Conservation (phyloP, 208 protist species). For the Novymonas esmeraldas region DNA sequence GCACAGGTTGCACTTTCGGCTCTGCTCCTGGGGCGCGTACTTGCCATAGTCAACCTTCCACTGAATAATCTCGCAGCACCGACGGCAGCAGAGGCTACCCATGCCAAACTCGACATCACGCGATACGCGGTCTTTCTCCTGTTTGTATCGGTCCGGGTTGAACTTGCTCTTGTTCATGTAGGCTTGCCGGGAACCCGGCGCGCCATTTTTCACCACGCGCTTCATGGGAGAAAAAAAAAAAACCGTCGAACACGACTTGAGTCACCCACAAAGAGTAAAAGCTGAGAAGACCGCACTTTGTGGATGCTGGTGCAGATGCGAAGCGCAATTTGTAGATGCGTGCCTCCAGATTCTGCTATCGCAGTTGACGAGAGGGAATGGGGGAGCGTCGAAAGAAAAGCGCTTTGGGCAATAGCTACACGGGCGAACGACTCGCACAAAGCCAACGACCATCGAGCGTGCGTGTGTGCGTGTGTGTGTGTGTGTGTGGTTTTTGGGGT, state of each 20-base stretch:
- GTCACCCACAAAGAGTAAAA: too few relatives aligned
- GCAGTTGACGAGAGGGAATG: too few relatives aligned
- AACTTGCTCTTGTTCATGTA: slow-evolving; percentile 81
- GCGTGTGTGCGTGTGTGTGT: too few relatives aligned
- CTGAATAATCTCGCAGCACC: slow-evolving; percentile 87
- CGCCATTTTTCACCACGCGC: slow-evolving; percentile 45
- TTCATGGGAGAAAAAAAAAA: slow-evolving; percentile 26
- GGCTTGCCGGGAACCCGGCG: slow-evolving; percentile 51
- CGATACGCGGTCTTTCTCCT: slow-evolving; percentile 67
- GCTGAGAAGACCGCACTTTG: too few relatives aligned
- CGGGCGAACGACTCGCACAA: too few relatives aligned
- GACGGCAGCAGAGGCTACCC: slow-evolving; percentile 80
- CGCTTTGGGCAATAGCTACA: too few relatives aligned
- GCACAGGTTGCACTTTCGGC: slow-evolving; percentile 78
- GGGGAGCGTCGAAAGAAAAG: too few relatives aligned
- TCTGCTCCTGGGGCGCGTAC: slow-evolving; percentile 58
- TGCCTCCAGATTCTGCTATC: too few relatives aligned
- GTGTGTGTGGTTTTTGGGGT: too few relatives aligned
- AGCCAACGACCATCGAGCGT: too few relatives aligned
- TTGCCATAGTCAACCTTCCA: slow-evolving; percentile 92
- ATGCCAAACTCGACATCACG: slow-evolving; percentile 39
- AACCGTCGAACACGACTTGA: background rate
- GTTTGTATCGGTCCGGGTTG: slow-evolving; percentile 79
- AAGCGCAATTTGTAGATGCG: too few relatives aligned
- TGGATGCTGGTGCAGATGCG: too few relatives aligned